Conservation (phyloP, 768 basidiomycete genomes). For the Lactarius hengduanensis region DNA sequence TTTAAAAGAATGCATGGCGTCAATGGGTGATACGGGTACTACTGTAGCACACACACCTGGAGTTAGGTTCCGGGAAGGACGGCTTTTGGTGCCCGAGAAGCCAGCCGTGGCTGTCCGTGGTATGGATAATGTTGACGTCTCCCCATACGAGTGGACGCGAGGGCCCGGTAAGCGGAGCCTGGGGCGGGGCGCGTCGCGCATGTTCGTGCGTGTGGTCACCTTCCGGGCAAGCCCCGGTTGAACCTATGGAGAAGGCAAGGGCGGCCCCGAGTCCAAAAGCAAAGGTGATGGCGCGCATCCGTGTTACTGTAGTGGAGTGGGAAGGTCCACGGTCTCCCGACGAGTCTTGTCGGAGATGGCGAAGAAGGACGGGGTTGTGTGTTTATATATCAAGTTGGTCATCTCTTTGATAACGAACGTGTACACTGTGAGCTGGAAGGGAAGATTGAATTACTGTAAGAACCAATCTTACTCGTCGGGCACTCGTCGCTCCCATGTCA, state of each 20-base stretch:
- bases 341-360: not conserved
- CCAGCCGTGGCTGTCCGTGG: slow-evolving; percentile 84
- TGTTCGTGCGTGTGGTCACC: slow-evolving; percentile 36
- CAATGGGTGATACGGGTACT: not conserved
- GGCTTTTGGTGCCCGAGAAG: slow-evolving; percentile 80
- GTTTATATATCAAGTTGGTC: not conserved
- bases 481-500: not conserved
- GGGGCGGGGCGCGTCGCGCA: slow-evolving; percentile 40
- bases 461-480: not conserved
- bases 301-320: not conserved
- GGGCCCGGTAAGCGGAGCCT: slow-evolving; percentile 52
- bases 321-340: not conserved
- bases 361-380: not conserved
- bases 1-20: slow-evolving; percentile 20
- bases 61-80: slow-evolving; percentile 73
- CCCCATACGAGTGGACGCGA: slow-evolving; percentile 74
- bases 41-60: slow-evolving; percentile 43
- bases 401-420: slow-evolving; percentile 54
- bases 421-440: slow-evolving; percentile 39
- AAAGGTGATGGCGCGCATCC: not conserved
- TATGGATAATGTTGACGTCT: slow-evolving; percentile 86
- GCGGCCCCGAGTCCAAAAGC: slow-evolving; percentile 22
- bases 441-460: not conserved
- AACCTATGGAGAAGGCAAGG: slow-evolving; percentile 31
- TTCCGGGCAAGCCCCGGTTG: not conserved